phyloP scores from a whole-genome alignment of 2,329 filamentous ascomycete species.

The Ceratocystis cubensis region DNA sequence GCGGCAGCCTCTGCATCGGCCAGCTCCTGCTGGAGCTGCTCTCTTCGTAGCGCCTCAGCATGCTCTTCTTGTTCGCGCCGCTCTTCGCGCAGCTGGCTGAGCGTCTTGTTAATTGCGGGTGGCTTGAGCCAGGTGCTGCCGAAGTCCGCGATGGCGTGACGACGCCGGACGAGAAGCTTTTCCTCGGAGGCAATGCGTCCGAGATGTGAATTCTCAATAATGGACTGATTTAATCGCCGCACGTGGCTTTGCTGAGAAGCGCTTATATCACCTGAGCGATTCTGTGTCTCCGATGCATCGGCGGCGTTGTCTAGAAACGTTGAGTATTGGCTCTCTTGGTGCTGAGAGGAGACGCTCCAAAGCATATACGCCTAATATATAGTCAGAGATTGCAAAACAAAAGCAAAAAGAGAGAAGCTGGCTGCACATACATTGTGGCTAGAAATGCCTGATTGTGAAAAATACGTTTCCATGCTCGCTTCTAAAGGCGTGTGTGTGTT shows the following conservation, averaged over 20 bases:
- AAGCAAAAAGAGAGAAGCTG: not conserved
- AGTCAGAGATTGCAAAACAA: not conserved
- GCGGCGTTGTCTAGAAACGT: slow-evolving; percentile 28
- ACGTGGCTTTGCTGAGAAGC: slow-evolving; percentile 23
- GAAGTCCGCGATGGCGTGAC: slow-evolving; percentile 71
- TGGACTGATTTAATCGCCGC: slow-evolving; percentile 33
- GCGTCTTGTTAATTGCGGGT: slow-evolving; percentile 75
- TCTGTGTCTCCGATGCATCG: slow-evolving; percentile 27
- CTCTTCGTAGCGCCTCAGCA: slow-evolving; percentile 57
- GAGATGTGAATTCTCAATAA: slow-evolving; percentile 47
- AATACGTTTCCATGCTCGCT: slow-evolving; percentile 30
- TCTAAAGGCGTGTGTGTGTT: slow-evolving; percentile 31
- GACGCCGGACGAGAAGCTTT: slow-evolving; percentile 59
- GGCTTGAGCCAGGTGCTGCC: slow-evolving; percentile 85
- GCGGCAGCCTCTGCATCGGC: slow-evolving; percentile 47
- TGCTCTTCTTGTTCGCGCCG: slow-evolving; percentile 79
- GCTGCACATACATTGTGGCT: slow-evolving; percentile 51
- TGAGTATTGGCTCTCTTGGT: slow-evolving; percentile 31
- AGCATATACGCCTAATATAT: slow-evolving; percentile 52
- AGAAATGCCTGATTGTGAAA: slow-evolving; percentile 52
- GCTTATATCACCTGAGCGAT: slow-evolving; percentile 24
- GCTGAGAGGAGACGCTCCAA: slow-evolving; percentile 57
- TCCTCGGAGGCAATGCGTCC: slow-evolving; percentile 65
- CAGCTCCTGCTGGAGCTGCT: slow-evolving; percentile 60
- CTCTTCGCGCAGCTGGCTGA: slow-evolving; percentile 83